Evolutionary conservation across 176 grass and related monocot species (phyloP).

Genomic region (Panicum miliaceum): DNA sequence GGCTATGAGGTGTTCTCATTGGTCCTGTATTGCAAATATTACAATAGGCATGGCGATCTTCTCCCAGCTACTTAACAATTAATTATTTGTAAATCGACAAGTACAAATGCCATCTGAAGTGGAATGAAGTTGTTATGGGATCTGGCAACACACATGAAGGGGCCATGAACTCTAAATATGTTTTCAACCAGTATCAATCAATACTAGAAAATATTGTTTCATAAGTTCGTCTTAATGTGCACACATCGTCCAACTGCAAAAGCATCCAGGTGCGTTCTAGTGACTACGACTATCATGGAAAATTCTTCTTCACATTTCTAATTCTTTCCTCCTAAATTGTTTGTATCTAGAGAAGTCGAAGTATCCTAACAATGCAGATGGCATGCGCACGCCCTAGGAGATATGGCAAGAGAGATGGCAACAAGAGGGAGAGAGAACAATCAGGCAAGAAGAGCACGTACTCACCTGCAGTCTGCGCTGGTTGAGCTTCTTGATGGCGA

Average conservation of each 20-base stretch:
- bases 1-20: too few relatives aligned
- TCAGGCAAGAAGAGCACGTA: not conserved
- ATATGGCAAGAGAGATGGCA: not conserved
- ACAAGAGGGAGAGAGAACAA: not conserved
- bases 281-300: slow-evolving; percentile 29
- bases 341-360: not conserved
- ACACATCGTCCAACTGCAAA: not conserved
- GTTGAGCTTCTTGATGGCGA: slow-evolving; percentile 89
- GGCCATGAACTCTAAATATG: not conserved
- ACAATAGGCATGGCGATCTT: too few relatives aligned
- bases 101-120: slow-evolving; percentile 4
- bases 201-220: slow-evolving; percentile 1
- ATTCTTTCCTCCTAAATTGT: not conserved
- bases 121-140: not conserved
- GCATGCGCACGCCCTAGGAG: not conserved
- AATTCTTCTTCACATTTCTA: not conserved
- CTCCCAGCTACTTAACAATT: too few relatives aligned
- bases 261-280: not conserved
- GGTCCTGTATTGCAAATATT: too few relatives aligned
- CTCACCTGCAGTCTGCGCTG: slow-evolving; percentile 75
- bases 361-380: not conserved
- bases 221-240: not conserved
- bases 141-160: not conserved
- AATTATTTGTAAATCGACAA: slow-evolving; percentile 15
- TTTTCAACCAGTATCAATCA: not conserved